These are phyloP conservation scores for Micractinium sp. DNA, from an alignment of 139 green algal species.

Conservation along the genomic window DNA sequence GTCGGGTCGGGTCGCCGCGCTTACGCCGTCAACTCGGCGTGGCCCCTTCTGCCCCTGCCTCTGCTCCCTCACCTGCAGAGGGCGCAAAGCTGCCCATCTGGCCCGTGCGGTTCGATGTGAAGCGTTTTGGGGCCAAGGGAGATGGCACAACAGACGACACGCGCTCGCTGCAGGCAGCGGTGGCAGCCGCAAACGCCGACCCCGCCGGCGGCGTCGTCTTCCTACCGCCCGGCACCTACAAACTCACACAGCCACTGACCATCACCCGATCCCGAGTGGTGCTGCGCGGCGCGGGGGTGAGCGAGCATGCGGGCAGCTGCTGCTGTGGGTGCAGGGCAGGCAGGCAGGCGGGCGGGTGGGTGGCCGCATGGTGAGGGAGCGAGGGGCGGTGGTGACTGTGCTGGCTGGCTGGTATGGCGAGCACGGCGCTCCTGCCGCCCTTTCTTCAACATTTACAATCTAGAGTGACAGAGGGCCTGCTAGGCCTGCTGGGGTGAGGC, in stretches of 20 bases:
- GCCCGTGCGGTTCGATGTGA: neutral
- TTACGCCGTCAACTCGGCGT: too few species aligned
- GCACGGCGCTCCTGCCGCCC: too few species aligned
- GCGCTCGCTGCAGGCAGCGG: neutral
- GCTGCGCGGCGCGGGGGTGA: conserved; percentile 13
- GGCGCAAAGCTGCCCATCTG: neutral
- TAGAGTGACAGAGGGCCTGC: too few species aligned
- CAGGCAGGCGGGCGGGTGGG: too few species aligned
- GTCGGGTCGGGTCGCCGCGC: too few species aligned
- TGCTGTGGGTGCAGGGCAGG: too few species aligned
- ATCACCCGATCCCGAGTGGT: neutral
- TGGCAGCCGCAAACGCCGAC: neutral
- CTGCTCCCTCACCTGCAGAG: neutral
- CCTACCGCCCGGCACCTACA: conserved; percentile 1
- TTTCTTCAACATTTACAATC: too few species aligned
- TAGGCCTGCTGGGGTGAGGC: too few species aligned
- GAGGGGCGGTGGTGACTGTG: neutral
- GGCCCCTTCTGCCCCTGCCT: too few species aligned
- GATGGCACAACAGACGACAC: conserved; percentile 10
- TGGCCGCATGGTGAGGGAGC: too few species aligned
- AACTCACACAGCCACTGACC: neutral
- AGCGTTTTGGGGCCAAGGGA: conserved; percentile 6
- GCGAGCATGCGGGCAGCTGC: neutral
- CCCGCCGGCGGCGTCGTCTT: neutral
- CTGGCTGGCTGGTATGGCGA: too few species aligned